A percentile compares a stretch with the other conserved stretches of the same genome.
These are phyloP conservation scores for Scheffersomyces cryptocercus DNA, from an alignment of 1,139 yeast species.

Conservation along the genomic window DNA sequence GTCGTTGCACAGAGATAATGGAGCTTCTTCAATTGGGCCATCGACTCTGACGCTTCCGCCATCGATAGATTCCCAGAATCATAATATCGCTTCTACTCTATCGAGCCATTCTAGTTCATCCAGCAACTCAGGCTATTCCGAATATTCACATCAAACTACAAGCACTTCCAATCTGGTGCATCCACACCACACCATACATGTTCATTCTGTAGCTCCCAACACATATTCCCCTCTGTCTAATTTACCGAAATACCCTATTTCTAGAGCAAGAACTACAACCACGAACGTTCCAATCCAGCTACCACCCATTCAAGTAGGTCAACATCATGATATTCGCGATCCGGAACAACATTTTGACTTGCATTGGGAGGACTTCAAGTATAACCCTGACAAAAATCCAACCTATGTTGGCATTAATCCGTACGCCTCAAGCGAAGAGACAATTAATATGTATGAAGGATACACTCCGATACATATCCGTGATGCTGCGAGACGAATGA, in stretches of 20 bases:
- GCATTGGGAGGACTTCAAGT: background rate
- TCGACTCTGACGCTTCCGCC: background rate
- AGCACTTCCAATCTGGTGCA: background rate
- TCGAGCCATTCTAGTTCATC: no score
- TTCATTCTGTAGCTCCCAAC: background rate
- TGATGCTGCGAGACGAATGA: conserved; percentile 18
- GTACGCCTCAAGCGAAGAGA: conserved; percentile 11
- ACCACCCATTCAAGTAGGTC: conserved; percentile 8
- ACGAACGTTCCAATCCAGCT: conserved; percentile 9
- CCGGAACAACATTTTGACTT: no score
- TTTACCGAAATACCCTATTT: background rate
- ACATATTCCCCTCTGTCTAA: background rate
- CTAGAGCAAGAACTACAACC: background rate
- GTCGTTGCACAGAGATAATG: conserved; percentile 17
- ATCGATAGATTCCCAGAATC: background rate
- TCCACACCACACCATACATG: no score
- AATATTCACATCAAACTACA: background rate
- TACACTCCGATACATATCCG: conserved; percentile 25
- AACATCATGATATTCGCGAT: no score
- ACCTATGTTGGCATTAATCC: conserved; percentile 31
- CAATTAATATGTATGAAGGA: conserved; percentile 21
- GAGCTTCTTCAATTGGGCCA: background rate
- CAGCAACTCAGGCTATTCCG: no score
- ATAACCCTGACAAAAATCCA: conserved; percentile 9
- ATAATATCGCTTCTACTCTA: no score